These are phyloP conservation scores for Clitopilus hobsonii DNA, from an alignment of 768 basidiomycete genomes.

Conservation along the genomic window DNA sequence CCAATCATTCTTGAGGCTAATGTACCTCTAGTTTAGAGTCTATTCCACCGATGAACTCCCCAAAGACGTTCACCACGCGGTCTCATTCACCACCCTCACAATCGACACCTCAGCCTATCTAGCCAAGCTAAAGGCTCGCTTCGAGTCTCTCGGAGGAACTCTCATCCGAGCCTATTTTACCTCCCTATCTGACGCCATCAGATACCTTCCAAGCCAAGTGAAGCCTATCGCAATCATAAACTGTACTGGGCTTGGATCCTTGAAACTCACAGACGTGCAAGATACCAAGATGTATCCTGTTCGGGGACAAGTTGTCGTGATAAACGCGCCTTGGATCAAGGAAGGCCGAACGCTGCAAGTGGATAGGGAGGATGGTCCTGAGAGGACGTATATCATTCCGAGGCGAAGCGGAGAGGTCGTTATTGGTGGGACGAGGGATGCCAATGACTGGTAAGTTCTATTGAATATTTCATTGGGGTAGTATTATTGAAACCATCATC, in stretches of 20 bases:
- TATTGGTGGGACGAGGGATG: constrained; percentile 11
- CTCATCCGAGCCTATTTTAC: constrained; percentile 5
- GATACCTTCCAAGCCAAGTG: not conserved
- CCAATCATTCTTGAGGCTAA: not conserved
- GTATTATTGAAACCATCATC: too few species aligned
- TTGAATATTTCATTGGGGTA: too few species aligned
- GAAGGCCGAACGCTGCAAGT: constrained; percentile 13
- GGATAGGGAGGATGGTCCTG: constrained; percentile 6
- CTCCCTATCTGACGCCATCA: constrained; percentile 6
- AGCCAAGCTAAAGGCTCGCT: constrained; percentile 2
- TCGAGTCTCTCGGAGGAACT: constrained; percentile 7
- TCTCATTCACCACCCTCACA: constrained; percentile 12
- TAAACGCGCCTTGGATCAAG: constrained; percentile 11
- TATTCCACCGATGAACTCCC: constrained; percentile 1
- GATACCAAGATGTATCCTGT: constrained; percentile 9
- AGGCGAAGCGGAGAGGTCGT: constrained; percentile 13
- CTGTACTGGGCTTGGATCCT: constrained; percentile 11
- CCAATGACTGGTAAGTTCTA: constrained; percentile 8
- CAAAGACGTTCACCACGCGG: constrained; percentile 5
- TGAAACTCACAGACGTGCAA: constrained; percentile 5
- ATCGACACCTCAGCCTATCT: constrained; percentile 10
- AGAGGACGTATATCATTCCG: constrained; percentile 12
- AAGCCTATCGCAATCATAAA: constrained; percentile 7
- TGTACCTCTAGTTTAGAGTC: constrained; percentile 5
- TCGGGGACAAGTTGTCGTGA: constrained; percentile 10